Evolutionary conservation across 192 early-diverging fungal species (phyloP).

Genomic region (Backusella macrospora): DNA sequence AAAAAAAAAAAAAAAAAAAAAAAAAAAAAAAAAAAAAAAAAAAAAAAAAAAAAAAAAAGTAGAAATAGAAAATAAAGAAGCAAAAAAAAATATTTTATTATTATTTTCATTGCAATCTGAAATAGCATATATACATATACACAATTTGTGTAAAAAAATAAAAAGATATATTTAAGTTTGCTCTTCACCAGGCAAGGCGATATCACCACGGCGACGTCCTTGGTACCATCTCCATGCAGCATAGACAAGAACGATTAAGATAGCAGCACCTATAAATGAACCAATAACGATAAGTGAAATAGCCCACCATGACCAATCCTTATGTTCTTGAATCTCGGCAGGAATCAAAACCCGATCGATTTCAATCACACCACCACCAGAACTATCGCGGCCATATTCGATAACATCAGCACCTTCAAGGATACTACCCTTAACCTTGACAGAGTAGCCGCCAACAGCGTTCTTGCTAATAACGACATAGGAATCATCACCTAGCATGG

Average conservation of each 20-base stretch:
- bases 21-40: not conserved
- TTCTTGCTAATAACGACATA: conserved; percentile 22
- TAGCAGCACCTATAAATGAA: not conserved
- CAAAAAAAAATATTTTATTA: not conserved
- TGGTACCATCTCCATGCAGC: conserved; percentile 27
- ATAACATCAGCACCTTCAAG: conserved; percentile 27
- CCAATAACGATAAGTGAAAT: conserved; percentile 28
- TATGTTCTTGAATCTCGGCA: not conserved
- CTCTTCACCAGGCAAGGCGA: not conserved
- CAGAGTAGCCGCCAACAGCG: conserved; percentile 9
- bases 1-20: not conserved
- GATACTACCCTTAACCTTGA: conserved; percentile 25
- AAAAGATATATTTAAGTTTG: not conserved
- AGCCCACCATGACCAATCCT: conserved; percentile 33
- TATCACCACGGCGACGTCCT: conserved; percentile 11
- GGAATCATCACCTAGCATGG: conserved; percentile 19
- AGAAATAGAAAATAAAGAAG: too few species aligned
- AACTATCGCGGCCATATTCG: conserved; percentile 22
- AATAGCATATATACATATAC: not conserved
- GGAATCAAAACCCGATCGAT: conserved; percentile 34
- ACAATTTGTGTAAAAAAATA: not conserved
- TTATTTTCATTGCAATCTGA: not conserved
- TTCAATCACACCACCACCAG: conserved; percentile 38
- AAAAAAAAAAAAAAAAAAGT: not conserved
- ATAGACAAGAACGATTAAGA: conserved; percentile 22